Base-by-base conservation (phyloP, 1,284 basidiomycete genomes). In the Trichosporon faecale region DNA sequence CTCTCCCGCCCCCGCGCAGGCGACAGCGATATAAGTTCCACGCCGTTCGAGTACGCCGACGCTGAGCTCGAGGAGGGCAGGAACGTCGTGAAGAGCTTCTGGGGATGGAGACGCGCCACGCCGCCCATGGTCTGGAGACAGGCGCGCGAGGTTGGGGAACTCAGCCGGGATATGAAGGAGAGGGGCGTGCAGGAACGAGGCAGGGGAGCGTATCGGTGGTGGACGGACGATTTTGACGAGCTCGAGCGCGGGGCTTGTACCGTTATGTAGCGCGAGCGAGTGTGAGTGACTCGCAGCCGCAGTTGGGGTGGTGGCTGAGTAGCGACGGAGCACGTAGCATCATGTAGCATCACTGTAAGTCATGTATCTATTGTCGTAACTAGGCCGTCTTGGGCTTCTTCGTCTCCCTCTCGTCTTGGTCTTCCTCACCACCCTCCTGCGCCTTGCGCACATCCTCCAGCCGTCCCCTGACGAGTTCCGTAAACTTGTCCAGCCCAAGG, bases 101-200 rank as follows among this genome's bases (percentile, higher is more conserved):
- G 91, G 83, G 89, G 89, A 66, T 95, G 93, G 93, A 90, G 91
- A 84, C 89, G 87, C 16, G 91, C 94, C 27, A 91, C 91, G 78
- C 70, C 74, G 16, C 75, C 77, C 2, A 57, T 40, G 8, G 63
- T 57, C 5, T 80, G 78, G 79, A 68, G 75, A 52, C 72, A 76
- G 57, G 73, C 72, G 61, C 57, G 74, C 31, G 61, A 57, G 12
- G 68, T 70, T 7, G 71, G 66, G n/a, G 74, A 76, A 63, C 16
- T 33, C n/a, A 18, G 33, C 3, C 52, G 52, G 14, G 21, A 37
- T 27, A 40, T n/a, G n/a, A 21, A 31, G 11, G 35, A 21, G 11
- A 33, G 52, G 6, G 23, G 11, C 33, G 21, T 23, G 35, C 23
- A 18, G 16, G 52, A 35, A n/a, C 33, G 31, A 14, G 9, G 18